Conservation (phyloP, 768 basidiomycete genomes). For the Coprinellus micaceus region DNA sequence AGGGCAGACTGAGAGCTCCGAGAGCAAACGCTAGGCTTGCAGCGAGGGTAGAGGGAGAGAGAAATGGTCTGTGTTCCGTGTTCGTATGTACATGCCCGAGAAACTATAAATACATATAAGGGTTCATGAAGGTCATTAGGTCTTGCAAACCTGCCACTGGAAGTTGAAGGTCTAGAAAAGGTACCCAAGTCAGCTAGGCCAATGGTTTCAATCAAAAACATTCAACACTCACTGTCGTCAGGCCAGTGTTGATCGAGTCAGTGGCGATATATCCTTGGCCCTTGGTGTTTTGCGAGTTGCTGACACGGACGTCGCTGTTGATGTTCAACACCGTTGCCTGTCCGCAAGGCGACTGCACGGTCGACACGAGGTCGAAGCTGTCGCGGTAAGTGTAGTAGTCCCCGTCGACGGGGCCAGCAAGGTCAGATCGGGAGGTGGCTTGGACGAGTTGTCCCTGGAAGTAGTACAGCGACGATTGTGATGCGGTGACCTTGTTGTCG, state of each 20-base stretch:
- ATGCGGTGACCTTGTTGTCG: slow-evolving; percentile 16
- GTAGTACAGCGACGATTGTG: slow-evolving; percentile 18
- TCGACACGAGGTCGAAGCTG: slow-evolving; percentile 7
- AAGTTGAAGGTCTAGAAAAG: slow-evolving; percentile 1
- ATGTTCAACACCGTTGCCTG: neutral
- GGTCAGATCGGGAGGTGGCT: slow-evolving; percentile 2
- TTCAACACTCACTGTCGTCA: neutral
- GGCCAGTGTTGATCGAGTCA: neutral
- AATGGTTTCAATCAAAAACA: too few species aligned
- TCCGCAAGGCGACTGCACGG: slow-evolving; percentile 5
- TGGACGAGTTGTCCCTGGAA: slow-evolving; percentile 19
- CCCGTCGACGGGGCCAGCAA: slow-evolving; percentile 3
- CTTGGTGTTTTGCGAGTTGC: slow-evolving; percentile 1
- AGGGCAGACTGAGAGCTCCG: too few species aligned
- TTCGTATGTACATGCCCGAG: too few species aligned
- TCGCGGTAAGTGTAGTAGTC: slow-evolving; percentile 4
- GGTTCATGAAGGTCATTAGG: too few species aligned
- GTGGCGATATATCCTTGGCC: neutral
- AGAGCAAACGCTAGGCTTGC: too few species aligned
- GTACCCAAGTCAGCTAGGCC: too few species aligned
- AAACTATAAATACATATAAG: too few species aligned
- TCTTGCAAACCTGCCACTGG: slow-evolving; percentile 2
- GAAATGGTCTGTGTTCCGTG: too few species aligned
- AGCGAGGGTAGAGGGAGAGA: too few species aligned
- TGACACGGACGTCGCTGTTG: slow-evolving; percentile 3